Base-by-base conservation (phyloP, 202 grass and related monocot species). In the Setaria viridis region DNA sequence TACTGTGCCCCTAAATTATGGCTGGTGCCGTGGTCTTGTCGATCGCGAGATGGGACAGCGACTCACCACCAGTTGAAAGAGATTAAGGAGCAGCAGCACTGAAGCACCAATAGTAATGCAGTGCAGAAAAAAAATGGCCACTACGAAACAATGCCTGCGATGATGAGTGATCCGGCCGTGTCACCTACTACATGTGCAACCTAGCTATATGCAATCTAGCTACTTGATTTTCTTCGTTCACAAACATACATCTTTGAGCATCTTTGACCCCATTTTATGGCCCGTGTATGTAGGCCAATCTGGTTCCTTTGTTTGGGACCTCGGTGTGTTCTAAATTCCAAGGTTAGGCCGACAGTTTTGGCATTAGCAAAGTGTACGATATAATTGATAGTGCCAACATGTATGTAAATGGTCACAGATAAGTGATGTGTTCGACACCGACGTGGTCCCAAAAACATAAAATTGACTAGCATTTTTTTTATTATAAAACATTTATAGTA, bases 41-140 rank as follows among this genome's bases (percentile, higher is more conserved):
- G 50, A 76, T 69, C 5, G 9, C 34, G 70, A 41, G 12, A 42
- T 3, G 49, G 20, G 78, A 76, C 50, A 66, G 70, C 20, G 78
- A 87, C 62, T 19, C 43, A 39, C 29, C 62, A 76, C 78, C 78
- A n/a, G 34, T 17, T 50, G 70, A 72, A 47, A 55, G 20, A 65
- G 37, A 48, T 5, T 20, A 43, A 2, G 71, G 32, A 37, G 49
- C 67, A 25, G 33, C 66, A 16, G 57, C 56, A 12, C 19, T 21
- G 56, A 62, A 30, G 58, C 59, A 62, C 59, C 59, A 32, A 62
- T 62, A 62, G 6, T 32, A 32, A 25, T 32, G 21, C 10, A 62
- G 25, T 39, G 37, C 37, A 25, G 25, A 25, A 25, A 25, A 60
- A 60, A 29, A 14, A 25, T 11, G 57, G 57, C 21, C 57, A 60